Conservation (phyloP, 192 early-diverging fungal species). For the Backusella parvicylindrica region DNA sequence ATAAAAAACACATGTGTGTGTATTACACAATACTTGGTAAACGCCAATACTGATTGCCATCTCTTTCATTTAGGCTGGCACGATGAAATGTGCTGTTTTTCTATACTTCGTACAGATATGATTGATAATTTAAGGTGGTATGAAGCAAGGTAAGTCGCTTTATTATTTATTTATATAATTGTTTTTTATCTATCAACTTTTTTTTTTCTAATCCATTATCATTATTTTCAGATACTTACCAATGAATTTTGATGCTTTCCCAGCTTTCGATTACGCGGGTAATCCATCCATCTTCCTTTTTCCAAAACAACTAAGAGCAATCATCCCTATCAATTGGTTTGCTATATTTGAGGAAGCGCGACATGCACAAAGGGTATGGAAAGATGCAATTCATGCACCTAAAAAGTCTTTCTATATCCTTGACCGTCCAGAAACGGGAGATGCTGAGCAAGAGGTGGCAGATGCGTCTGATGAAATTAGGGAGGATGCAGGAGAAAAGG, state of each 20-base stretch:
- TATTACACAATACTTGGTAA: neutral
- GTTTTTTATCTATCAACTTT: neutral
- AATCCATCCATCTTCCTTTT: slow-evolving; percentile 36
- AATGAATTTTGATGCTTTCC: slow-evolving; percentile 32
- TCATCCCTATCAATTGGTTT: slow-evolving; percentile 35
- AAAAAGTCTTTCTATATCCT: neutral
- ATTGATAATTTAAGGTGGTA: slow-evolving; percentile 32
- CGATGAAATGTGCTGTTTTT: slow-evolving; percentile 42
- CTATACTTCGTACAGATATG: slow-evolving; percentile 33
- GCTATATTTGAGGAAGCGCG: slow-evolving; percentile 37
- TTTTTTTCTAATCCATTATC: neutral
- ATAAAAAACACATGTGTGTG: neutral
- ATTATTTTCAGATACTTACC: slow-evolving; percentile 22
- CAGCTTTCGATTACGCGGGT: slow-evolving; percentile 31
- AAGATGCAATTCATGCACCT: neutral
- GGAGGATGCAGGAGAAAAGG: neutral
- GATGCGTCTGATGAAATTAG: neutral
- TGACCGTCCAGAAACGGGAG: neutral
- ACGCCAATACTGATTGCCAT: neutral
- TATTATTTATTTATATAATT: neutral
- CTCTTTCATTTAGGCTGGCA: slow-evolving; percentile 26
- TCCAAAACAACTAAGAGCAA: slow-evolving; percentile 18
- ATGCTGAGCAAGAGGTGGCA: neutral
- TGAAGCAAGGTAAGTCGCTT: slow-evolving; percentile 13
- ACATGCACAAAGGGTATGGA: slow-evolving; percentile 29